Conservation (phyloP, 225 moss, liverwort and hornwort genomes). For the Physcomitrium patens region DNA sequence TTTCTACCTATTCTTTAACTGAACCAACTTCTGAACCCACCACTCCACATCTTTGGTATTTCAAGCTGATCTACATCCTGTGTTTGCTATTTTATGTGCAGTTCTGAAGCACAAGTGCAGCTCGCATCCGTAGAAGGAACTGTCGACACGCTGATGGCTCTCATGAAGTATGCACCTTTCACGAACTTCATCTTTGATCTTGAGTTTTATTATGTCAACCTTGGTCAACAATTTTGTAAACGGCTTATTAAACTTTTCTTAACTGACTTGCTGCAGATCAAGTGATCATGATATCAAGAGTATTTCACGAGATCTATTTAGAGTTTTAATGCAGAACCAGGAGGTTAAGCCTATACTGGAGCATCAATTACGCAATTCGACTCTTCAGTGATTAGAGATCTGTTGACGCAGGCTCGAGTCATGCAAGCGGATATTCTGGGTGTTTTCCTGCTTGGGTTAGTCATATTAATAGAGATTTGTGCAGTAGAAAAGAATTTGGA, state of each 20-base stretch:
- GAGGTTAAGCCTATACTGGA: slow-evolving; percentile 56
- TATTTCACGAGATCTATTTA: slow-evolving; percentile 63
- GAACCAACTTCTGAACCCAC: neutral
- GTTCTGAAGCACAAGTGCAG: slow-evolving; percentile 55
- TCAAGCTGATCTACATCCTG: neutral
- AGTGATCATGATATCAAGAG: slow-evolving; percentile 62
- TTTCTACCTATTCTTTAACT: slow-evolving; percentile 13
- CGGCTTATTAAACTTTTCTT: neutral
- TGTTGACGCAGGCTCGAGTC: slow-evolving; percentile 1
- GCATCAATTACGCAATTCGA: slow-evolving; percentile 47
- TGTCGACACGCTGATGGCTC: slow-evolving; percentile 46
- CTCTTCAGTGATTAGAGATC: slow-evolving; percentile 31
- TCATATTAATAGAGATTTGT: slow-evolving; percentile 10
- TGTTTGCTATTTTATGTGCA: slow-evolving; percentile 30
- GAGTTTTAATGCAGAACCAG: slow-evolving; percentile 49
- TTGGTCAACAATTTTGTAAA: neutral
- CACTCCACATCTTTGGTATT: neutral
- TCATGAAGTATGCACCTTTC: slow-evolving; percentile 52
- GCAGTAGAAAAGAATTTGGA: neutral
- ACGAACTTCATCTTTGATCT: neutral
- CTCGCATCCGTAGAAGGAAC: slow-evolving; percentile 52
- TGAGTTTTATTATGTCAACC: slow-evolving; percentile 5
- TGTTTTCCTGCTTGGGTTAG: slow-evolving; percentile 4
- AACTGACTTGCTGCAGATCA: slow-evolving; percentile 44
- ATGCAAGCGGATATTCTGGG: slow-evolving; percentile 12